Conservation (phyloP, 495 filamentous ascomycete species). For the Penicillium silybi region DNA sequence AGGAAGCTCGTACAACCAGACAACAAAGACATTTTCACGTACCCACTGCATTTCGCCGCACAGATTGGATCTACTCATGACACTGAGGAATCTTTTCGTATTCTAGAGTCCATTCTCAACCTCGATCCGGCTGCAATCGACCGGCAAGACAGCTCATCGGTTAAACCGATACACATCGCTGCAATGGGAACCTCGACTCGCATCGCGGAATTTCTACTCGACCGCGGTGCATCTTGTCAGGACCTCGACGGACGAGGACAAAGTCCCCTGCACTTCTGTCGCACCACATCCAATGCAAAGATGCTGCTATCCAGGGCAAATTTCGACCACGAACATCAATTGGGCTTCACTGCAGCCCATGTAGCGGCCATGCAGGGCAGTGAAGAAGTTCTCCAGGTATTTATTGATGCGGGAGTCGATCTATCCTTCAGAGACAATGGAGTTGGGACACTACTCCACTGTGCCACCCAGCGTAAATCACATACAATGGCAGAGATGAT, state of each 20-base stretch:
- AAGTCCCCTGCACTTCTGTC: slow-evolving; percentile 18
- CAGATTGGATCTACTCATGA: slow-evolving; percentile 19
- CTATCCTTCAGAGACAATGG: slow-evolving; percentile 3
- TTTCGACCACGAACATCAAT: slow-evolving; percentile 17
- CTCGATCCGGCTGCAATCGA: slow-evolving; percentile 8
- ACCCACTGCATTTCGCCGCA: slow-evolving; percentile 20
- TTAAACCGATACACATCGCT: slow-evolving; percentile 5
- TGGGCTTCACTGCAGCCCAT: slow-evolving; percentile 16
- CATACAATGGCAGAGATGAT: slow-evolving; percentile 4
- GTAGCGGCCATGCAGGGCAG: slow-evolving; percentile 14
- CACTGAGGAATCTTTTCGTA: slow-evolving; percentile 15
- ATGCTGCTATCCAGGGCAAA: slow-evolving; percentile 7
- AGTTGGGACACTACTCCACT: slow-evolving; percentile 9
- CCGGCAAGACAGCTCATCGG: slow-evolving; percentile 3
- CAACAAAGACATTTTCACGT: slow-evolving; percentile 9
- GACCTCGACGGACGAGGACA: slow-evolving; percentile 8
- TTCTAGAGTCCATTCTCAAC: slow-evolving; percentile 11
- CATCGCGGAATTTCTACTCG: slow-evolving; percentile 16
- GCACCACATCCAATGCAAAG: slow-evolving; percentile 10
- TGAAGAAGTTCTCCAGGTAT: slow-evolving; percentile 8
- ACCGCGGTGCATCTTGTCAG: slow-evolving; percentile 6
- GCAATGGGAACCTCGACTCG: slow-evolving; percentile 9
- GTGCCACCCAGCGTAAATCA: slow-evolving; percentile 5
- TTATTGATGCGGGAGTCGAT: slow-evolving; percentile 2
- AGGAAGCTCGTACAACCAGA: slow-evolving; percentile 7